Percentiles rank a stretch among this genome's conserved stretches.
Conservation (phyloP, 768 basidiomycete genomes). For the Nidularia pulvinata region DNA sequence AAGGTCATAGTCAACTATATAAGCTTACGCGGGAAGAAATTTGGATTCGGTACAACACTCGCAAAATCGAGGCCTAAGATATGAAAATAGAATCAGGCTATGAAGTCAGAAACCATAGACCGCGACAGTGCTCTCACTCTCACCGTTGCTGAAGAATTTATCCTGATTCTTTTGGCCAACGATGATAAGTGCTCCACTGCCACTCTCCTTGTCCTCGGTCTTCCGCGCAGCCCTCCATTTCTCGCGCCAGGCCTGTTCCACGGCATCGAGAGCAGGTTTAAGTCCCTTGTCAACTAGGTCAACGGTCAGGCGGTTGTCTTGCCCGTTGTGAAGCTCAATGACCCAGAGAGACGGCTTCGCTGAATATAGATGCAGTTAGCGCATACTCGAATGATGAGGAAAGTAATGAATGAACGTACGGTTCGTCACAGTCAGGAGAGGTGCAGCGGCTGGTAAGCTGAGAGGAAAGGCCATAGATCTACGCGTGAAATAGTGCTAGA, state of each 20-base stretch:
- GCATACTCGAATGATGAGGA: not conserved
- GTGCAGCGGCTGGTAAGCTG: conserved; percentile 44
- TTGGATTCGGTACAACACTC: conserved; percentile 46
- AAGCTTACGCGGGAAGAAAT: conserved; percentile 67
- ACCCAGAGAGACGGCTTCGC: conserved; percentile 68
- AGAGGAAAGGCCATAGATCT: conserved; percentile 42
- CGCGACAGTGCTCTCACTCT: conserved; percentile 4
- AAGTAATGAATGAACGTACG: conserved; percentile 34
- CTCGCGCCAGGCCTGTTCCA: conserved; percentile 72
- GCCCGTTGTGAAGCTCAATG: conserved; percentile 79
- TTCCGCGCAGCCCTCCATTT: conserved; percentile 43
- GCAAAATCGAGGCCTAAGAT: conserved; percentile 62
- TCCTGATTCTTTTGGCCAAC: conserved; percentile 75
- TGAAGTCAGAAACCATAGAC: not conserved
- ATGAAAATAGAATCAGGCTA: not conserved
- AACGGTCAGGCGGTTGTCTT: conserved; percentile 68
- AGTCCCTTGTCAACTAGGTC: conserved; percentile 58
- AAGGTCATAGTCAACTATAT: conserved; percentile 1
- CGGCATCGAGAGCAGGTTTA: conserved; percentile 68
- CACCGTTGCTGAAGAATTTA: conserved; percentile 90
- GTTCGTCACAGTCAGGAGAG: conserved; percentile 67
- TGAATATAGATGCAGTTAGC: conserved; percentile 16
- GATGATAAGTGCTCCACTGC: conserved; percentile 73
- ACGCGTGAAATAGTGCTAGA: too few species aligned
- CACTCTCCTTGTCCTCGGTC: conserved; percentile 46